These are phyloP conservation scores for Chrysanthemum lavandulifolium DNA, from an alignment of 129 eudicot genomes.

Conservation along the genomic window DNA sequence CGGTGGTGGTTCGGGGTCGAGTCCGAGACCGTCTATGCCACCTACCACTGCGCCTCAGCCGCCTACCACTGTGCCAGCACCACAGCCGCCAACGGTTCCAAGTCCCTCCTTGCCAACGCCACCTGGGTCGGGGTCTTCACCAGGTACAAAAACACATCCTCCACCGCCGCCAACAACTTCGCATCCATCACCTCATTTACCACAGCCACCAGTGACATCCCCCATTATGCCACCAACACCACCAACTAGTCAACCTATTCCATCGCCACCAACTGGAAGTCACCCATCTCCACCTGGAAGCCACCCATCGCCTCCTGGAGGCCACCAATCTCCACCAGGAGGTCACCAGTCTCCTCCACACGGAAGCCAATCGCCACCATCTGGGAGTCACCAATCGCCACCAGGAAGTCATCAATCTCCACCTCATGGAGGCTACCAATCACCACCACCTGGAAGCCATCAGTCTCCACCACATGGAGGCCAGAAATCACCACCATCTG, in stretches of 20 bases:
- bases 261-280: constrained; percentile 23
- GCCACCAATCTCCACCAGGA: constrained; percentile 7
- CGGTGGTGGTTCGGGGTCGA: constrained; percentile 36
- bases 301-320: background rate
- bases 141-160: constrained; percentile 43
- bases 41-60: constrained; percentile 13
- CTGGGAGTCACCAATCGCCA: constrained; percentile 14
- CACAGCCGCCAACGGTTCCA: constrained; percentile 16
- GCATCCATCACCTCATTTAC: constrained; percentile 29
- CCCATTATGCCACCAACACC: constrained; percentile 16
- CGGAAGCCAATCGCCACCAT: constrained; percentile 17
- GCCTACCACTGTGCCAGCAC: constrained; percentile 17
- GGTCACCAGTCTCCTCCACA: constrained; percentile 13
- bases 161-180: constrained; percentile 53
- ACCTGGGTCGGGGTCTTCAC: constrained; percentile 47
- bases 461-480: constrained; percentile 17
- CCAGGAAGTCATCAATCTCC: constrained; percentile 15
- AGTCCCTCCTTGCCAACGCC: constrained; percentile 37
- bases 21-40: constrained; percentile 14
- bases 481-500: constrained; percentile 15
- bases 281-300: constrained; percentile 19
- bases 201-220: constrained; percentile 32
- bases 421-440: constrained; percentile 8
- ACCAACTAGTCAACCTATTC: constrained; percentile 32
- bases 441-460: constrained; percentile 7